Percentiles rank a stretch among this genome's conserved stretches.
These are phyloP conservation scores for Rhipidocladum racemiflorum DNA, from an alignment of 176 grass and related monocot genomes.

Conservation along the genomic window DNA sequence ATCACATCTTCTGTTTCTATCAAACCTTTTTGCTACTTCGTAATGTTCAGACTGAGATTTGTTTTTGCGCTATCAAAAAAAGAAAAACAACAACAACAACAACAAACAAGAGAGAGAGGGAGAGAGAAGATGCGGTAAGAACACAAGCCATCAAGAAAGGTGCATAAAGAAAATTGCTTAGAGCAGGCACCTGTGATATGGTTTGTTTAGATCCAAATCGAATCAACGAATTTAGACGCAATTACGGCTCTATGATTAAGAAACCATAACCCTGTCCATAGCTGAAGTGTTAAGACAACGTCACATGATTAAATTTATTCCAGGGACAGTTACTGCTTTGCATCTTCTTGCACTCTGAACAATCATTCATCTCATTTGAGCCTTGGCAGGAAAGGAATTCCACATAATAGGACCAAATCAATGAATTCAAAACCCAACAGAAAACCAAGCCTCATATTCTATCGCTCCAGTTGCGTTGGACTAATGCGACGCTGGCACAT, in stretches of 20 bases:
- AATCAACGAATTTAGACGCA: constrained; percentile 15
- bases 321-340: constrained; percentile 27
- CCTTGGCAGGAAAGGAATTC: constrained; percentile 20
- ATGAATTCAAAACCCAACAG: constrained; percentile 1
- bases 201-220: neutral
- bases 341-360: constrained; percentile 13
- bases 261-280: constrained; percentile 28
- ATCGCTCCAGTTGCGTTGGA: constrained; percentile 14
- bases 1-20: constrained; percentile 24
- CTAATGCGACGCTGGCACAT: constrained; percentile 39
- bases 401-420: constrained; percentile 30
- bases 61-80: neutral
- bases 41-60: neutral
- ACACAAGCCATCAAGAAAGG: neutral
- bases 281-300: constrained; percentile 26
- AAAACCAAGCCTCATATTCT: neutral
- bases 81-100: no score
- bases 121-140: neutral
- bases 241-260: constrained; percentile 24
- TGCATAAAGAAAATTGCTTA: neutral
- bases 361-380: constrained; percentile 27
- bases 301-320: constrained; percentile 31
- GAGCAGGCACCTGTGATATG: neutral
- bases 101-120: no score
- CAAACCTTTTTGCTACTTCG: neutral